Percentiles rank a stretch among this genome's conserved stretches.
phyloP scores from a whole-genome alignment of 805 yeast species.

The Wickerhamiella shivajii region DNA sequence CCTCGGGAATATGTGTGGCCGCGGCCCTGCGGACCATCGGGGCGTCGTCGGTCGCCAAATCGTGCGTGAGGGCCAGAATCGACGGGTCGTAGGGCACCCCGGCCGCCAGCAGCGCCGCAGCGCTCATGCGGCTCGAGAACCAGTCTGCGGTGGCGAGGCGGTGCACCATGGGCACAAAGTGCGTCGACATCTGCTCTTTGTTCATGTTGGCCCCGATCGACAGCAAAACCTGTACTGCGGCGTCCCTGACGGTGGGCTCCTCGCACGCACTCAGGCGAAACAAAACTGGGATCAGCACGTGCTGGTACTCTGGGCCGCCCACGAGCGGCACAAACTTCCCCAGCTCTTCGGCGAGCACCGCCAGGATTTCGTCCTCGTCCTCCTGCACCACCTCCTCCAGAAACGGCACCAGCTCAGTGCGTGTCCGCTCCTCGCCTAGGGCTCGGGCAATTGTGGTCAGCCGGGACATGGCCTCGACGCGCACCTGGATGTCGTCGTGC shows the following conservation, averaged over 20 bases:
- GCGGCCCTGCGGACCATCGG: constrained; percentile 98
- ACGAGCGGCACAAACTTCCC: constrained; percentile 77
- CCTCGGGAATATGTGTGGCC: constrained; percentile 64
- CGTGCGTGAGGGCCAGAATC: constrained; percentile 50
- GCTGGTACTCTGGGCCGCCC: constrained; percentile 64
- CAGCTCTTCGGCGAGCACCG: constrained; percentile 80
- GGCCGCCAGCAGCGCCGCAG: constrained; percentile 73
- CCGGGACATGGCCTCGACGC: constrained; percentile 90
- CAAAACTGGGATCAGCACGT: constrained; percentile 45
- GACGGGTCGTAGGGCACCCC: constrained; percentile 30
- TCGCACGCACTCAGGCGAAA: constrained; percentile 82
- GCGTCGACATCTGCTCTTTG: constrained; percentile 42
- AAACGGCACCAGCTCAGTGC: constrained; percentile 80
- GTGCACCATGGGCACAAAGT: constrained; percentile 63
- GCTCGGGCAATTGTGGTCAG: constrained; percentile 91
- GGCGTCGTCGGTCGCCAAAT: constrained; percentile 73
- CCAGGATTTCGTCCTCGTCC: constrained; percentile 96
- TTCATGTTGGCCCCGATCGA: constrained; percentile 49
- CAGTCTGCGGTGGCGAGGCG: constrained; percentile 77
- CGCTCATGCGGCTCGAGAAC: constrained; percentile 86
- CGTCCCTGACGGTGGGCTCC: constrained; percentile 91
- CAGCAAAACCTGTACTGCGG: constrained; percentile 78
- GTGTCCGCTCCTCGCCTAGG: constrained; percentile 82
- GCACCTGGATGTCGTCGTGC: constrained; percentile 87
- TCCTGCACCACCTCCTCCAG: constrained; percentile 55